Percentiles rank a stretch among this genome's conserved stretches.
Conservation (phyloP, 305 asterid species). For the Euphrasia arctica region DNA sequence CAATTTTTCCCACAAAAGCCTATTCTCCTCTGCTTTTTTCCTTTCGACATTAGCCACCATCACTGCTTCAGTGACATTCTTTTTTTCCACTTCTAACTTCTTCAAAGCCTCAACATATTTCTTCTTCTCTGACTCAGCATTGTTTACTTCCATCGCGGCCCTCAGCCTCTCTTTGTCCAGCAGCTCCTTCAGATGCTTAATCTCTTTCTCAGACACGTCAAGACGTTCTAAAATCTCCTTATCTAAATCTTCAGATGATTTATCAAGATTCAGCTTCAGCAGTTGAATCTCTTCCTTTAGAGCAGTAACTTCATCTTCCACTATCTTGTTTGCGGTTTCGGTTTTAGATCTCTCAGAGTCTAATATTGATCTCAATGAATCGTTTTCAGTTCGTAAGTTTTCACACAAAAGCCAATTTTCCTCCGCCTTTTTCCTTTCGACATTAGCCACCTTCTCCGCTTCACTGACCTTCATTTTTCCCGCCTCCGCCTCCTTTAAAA, state of each 20-base stretch:
- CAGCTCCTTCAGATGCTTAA: constrained; percentile 51
- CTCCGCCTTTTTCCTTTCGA: constrained; percentile 58
- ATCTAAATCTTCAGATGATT: constrained; percentile 24
- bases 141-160: constrained; percentile 43
- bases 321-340: constrained; percentile 57
- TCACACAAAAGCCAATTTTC: constrained; percentile 42
- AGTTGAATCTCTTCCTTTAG: constrained; percentile 53
- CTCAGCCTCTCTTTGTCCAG: constrained; percentile 53
- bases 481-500: constrained; percentile 35
- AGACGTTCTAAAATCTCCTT: constrained; percentile 21
- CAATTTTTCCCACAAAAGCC: constrained; percentile 41
- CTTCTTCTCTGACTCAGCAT: constrained; percentile 53
- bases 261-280: constrained; percentile 38
- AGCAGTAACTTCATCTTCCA: constrained; percentile 60
- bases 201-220: constrained; percentile 44
- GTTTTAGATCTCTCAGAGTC: constrained; percentile 41
- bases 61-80: constrained; percentile 52
- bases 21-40: constrained; percentile 53
- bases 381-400: constrained; percentile 40
- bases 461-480: constrained; percentile 49
- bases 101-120: constrained; percentile 35
- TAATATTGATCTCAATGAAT: constrained; percentile 37
- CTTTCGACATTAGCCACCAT: constrained; percentile 46
- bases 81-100: constrained; percentile 52
- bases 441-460: constrained; percentile 22